Evolutionary conservation across 2,329 filamentous ascomycete species (phyloP), one percentile per base, ranked within the genome.

Genomic region (Plectosphaerella plurivora): DNA sequence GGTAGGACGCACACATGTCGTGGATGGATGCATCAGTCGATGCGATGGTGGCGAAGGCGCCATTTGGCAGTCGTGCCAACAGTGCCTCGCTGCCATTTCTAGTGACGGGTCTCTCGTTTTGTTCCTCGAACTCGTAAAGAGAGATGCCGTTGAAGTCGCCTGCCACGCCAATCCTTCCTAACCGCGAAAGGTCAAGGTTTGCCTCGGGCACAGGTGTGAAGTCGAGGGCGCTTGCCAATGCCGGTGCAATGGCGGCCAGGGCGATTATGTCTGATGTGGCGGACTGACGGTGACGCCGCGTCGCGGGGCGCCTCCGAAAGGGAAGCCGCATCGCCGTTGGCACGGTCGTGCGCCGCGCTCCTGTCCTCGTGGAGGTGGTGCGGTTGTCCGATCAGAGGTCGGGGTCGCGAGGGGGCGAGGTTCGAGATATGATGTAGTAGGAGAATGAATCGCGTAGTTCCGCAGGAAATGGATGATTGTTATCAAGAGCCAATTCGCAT

Each of bases 81-180:
- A 99, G 81, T 16, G 89, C 87, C 64, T 92, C 84, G 62, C 86
- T 90, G 65, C 89, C 90, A 75, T 96, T 91, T 54, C 79, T 82
- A 62, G 73, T 84, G 61, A 83, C 81, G 15, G 79, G 72, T 55
- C 78, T 75, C 68, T 93, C 83, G 53, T 77, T 86, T 68, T 99
- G 93, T 57, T 88, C 89, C 63, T 87, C 78, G 63, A 86, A 97
- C 65, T 92, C 77, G 73, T 94, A 97, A 39, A 97, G 75, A 12
- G 94, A 97, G 62, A 97, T 88, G 51, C 91, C 90, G 63, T 89
- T 84, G 67, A 96, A 99, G 70, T 97, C 87, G 61, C 94, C 94
- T 2, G 85, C 88, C 54, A 99, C 79, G 51, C 89, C 91, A 59
- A 97, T 86, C 61, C 88, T 84, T 53, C 94, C 94, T 36, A 99